These are phyloP conservation scores for Mallotus japonicus DNA, from an alignment of 441 rosid species.

Conservation along the genomic window DNA sequence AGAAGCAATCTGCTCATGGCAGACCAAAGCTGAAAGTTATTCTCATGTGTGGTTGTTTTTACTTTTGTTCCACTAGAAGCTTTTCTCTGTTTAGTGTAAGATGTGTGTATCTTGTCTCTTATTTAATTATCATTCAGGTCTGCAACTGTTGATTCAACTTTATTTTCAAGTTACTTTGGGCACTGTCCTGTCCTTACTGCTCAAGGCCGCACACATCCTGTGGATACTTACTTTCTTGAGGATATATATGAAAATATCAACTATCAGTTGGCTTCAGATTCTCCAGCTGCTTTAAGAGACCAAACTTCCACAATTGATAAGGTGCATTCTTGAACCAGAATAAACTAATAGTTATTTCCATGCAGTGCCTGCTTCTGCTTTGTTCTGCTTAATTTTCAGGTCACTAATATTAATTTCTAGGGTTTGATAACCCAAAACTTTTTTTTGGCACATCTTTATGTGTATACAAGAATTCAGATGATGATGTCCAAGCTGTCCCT, in stretches of 20 bases:
- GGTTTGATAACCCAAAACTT: background rate
- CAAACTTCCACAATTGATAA: slow-evolving; percentile 47
- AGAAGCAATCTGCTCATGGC: slow-evolving; percentile 60
- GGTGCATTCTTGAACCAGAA: slow-evolving; percentile 42
- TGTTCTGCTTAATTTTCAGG: background rate
- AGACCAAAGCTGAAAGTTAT: slow-evolving; percentile 69
- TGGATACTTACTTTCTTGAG: slow-evolving; percentile 76
- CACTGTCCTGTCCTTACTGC: slow-evolving; percentile 89
- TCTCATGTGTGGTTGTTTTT: slow-evolving; percentile 65
- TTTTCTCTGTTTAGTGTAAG: background rate
- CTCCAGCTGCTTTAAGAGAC: slow-evolving; percentile 68
- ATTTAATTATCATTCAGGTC: slow-evolving; percentile 58
- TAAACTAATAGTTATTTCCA: slow-evolving; percentile 5
- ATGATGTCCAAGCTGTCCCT: background rate
- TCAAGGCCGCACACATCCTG: slow-evolving; percentile 87
- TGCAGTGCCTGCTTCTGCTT: background rate
- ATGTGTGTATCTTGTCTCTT: slow-evolving; percentile 22
- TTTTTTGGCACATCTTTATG: background rate
- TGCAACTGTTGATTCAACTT: slow-evolving; percentile 88
- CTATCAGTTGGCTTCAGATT: slow-evolving; percentile 80
- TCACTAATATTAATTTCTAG: background rate
- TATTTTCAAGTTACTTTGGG: slow-evolving; percentile 83
- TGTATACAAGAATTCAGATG: background rate
- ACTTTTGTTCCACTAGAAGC: slow-evolving; percentile 8
- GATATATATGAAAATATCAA: slow-evolving; percentile 71